Evolutionary conservation across 768 basidiomycete genomes (phyloP).

Genomic region (Tephrocybe sp.): DNA sequence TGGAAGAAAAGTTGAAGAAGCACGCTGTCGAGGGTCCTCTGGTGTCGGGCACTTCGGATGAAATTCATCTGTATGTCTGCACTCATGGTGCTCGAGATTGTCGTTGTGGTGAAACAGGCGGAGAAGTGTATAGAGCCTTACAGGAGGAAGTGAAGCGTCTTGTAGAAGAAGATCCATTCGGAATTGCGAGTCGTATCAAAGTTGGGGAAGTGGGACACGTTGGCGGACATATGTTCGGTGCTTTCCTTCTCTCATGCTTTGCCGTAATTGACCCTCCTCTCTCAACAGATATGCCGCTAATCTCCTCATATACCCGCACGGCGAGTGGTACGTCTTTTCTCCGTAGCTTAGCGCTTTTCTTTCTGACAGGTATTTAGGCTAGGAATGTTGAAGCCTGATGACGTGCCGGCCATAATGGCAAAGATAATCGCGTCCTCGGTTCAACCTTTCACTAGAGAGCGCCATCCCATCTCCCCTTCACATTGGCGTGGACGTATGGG

Average conservation of each 20-base stretch:
- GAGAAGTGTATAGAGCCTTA: constrained; percentile 53
- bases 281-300: constrained; percentile 64
- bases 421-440: constrained; percentile 33
- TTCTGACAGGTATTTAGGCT: constrained; percentile 42
- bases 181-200: constrained; percentile 31
- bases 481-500: constrained; percentile 81
- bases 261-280: constrained; percentile 1
- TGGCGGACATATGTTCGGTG: constrained; percentile 70
- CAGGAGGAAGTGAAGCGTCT: constrained; percentile 48
- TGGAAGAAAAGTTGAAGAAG: constrained; percentile 36
- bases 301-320: constrained; percentile 64
- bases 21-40: constrained; percentile 23
- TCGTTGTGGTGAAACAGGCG: constrained; percentile 70
- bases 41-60: constrained; percentile 14
- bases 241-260: neutral
- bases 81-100: constrained; percentile 82
- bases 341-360: neutral
- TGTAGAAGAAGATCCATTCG: constrained; percentile 25
- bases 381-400: constrained; percentile 54
- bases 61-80: constrained; percentile 64
- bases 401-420: constrained; percentile 57
- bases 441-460: constrained; percentile 22
- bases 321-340: constrained; percentile 61
- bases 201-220: constrained; percentile 76
- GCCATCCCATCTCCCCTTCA: constrained; percentile 37